A percentile compares a stretch with the other conserved stretches of the same genome.
These are phyloP conservation scores for Sesbania bispinosa DNA, from an alignment of 306 rosid species.

Conservation along the genomic window DNA sequence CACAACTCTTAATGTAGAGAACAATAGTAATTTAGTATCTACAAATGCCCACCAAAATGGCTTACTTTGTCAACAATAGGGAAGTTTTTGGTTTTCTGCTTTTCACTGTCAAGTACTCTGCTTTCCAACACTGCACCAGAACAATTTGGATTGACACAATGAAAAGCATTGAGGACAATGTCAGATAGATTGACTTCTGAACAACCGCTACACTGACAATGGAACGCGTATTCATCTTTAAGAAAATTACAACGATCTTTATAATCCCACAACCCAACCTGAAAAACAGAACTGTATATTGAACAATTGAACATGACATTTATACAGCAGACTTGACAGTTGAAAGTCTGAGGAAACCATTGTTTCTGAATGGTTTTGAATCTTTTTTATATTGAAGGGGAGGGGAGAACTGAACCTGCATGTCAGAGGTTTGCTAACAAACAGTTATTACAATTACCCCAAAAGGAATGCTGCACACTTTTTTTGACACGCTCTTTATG, in stretches of 20 bases:
- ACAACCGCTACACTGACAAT: constrained; percentile 73
- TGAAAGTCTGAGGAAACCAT: background rate
- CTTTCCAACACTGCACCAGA: constrained; percentile 68
- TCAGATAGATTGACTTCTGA: constrained; percentile 62
- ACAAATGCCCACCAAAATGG: constrained; percentile 26
- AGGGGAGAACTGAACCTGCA: background rate
- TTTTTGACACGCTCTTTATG: no score
- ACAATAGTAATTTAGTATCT: constrained; percentile 29
- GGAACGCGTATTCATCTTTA: constrained; percentile 65
- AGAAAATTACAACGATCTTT: constrained; percentile 67
- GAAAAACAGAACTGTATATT: constrained; percentile 27
- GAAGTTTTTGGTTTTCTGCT: constrained; percentile 39
- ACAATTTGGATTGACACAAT: constrained; percentile 57
- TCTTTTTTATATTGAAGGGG: background rate
- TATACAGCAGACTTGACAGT: background rate
- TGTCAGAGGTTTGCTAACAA: background rate
- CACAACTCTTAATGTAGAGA: background rate
- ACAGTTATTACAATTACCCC: background rate
- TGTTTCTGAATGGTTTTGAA: background rate
- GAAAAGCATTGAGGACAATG: constrained; percentile 64
- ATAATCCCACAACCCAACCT: constrained; percentile 89
- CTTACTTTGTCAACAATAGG: constrained; percentile 24
- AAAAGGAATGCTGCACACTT: no score
- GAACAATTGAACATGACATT: constrained; percentile 17
- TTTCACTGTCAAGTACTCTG: constrained; percentile 52